Conservation (phyloP, 2,329 filamentous ascomycete genomes). For the Epichloe baconii region DNA sequence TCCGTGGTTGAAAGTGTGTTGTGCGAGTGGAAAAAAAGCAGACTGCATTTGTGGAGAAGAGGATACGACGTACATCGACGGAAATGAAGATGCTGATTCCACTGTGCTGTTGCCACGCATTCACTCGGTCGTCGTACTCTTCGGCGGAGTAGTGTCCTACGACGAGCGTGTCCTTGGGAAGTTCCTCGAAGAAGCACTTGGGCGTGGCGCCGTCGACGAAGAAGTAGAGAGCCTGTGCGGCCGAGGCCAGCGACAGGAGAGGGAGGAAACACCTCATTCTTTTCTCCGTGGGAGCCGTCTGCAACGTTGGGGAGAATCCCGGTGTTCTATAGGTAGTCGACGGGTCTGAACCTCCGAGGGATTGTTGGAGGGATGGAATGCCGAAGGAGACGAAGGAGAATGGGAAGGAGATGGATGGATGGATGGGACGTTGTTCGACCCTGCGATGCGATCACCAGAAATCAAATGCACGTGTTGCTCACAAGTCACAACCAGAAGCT, state of each 20-base stretch:
- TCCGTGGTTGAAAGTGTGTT: neutral
- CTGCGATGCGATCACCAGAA: no score
- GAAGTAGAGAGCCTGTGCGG: constrained; percentile 81
- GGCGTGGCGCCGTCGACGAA: constrained; percentile 75
- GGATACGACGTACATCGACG: constrained; percentile 52
- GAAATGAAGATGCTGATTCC: constrained; percentile 78
- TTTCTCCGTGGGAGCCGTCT: neutral
- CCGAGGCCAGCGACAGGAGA: constrained; percentile 50
- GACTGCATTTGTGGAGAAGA: neutral
- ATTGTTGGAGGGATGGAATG: no score
- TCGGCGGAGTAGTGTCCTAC: constrained; percentile 85
- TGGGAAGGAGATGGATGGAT: neutral
- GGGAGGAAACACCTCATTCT: constrained; percentile 50
- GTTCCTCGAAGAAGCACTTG: constrained; percentile 97
- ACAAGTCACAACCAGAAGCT: no score
- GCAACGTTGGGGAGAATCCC: no score
- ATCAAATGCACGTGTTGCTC: no score
- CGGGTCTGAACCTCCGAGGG: no score
- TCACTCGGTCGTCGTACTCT: constrained; percentile 61
- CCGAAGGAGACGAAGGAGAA: neutral
- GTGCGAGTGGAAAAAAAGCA: neutral
- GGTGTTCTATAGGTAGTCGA: no score
- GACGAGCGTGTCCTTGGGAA: constrained; percentile 93
- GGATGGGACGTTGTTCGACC: neutral
- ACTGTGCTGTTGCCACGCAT: constrained; percentile 58